Evolutionary conservation across 805 yeast species (phyloP).

Genomic region (Schwanniomyces vanrijiae): DNA sequence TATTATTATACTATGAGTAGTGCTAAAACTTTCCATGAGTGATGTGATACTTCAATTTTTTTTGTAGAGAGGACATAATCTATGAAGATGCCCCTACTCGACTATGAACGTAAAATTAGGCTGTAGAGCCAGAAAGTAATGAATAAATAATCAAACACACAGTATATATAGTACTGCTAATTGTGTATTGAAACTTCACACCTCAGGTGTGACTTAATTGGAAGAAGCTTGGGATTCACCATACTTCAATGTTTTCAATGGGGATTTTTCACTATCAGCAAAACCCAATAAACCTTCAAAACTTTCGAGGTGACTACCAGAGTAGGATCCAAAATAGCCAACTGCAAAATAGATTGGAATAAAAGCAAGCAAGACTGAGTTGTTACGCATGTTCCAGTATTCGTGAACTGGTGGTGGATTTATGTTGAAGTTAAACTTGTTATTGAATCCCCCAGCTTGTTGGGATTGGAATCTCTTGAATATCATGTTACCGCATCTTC

Average conservation of each 20-base stretch:
- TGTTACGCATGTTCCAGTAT: constrained; percentile 43
- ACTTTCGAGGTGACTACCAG: constrained; percentile 28
- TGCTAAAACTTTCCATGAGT: not conserved
- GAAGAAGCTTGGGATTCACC: constrained; percentile 34
- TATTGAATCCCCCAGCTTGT: constrained; percentile 30
- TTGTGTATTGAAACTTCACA: not conserved
- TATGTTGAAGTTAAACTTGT: constrained; percentile 42
- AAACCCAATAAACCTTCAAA: constrained; percentile 31
- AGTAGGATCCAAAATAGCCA: constrained; percentile 33
- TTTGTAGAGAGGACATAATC: not conserved
- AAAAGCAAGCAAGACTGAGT: constrained; percentile 35
- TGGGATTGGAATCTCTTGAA: constrained; percentile 31
- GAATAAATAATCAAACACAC: not conserved
- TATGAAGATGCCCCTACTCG: not conserved
- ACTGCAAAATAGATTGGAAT: constrained; percentile 36
- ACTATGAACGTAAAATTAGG: not conserved
- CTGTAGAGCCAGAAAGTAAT: not conserved
- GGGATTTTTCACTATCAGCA: constrained; percentile 39
- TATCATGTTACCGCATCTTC: constrained; percentile 9
- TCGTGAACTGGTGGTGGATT: constrained; percentile 46
- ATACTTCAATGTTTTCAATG: constrained; percentile 35
- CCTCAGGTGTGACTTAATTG: not conserved
- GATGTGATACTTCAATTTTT: not conserved
- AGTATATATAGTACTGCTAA: not conserved
- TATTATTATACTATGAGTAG: not conserved